Evolutionary conservation across 2,329 filamentous ascomycete species (phyloP).

Genomic region (Rhynchosporium graminicola): DNA sequence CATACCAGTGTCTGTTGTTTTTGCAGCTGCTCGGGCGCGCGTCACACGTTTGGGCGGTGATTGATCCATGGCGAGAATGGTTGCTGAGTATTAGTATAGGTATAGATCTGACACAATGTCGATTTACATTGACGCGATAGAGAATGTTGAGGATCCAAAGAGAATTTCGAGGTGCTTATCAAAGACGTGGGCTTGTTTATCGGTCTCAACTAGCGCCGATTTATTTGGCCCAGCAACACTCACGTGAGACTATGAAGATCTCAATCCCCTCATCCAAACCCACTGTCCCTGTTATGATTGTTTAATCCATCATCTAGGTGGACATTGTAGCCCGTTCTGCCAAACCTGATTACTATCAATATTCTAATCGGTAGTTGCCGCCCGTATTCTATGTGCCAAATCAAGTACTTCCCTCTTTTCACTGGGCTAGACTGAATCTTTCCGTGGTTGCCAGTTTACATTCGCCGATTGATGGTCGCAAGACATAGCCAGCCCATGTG

Average conservation of each 20-base stretch:
- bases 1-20: slow-evolving; percentile 42
- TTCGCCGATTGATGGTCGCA: no score
- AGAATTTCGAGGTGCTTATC: slow-evolving; percentile 3
- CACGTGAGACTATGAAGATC: background rate
- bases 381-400: no score
- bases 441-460: no score
- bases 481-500: no score
- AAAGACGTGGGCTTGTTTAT: slow-evolving; percentile 16
- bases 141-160: background rate
- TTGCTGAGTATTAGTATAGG: slow-evolving; percentile 14
- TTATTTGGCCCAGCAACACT: slow-evolving; percentile 4
- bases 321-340: no score
- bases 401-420: no score
- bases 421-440: no score
- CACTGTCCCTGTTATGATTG: no score
- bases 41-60: slow-evolving; percentile 63
- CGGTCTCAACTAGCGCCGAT: background rate
- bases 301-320: no score
- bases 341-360: no score
- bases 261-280: background rate
- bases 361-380: no score
- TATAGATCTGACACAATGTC: slow-evolving; percentile 16
- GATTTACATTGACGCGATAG: slow-evolving; percentile 27
- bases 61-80: slow-evolving; percentile 46
- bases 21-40: slow-evolving; percentile 50